These are phyloP conservation scores for Backusella australiensis DNA, from an alignment of 192 early-diverging fungal genomes.

Conservation along the genomic window DNA sequence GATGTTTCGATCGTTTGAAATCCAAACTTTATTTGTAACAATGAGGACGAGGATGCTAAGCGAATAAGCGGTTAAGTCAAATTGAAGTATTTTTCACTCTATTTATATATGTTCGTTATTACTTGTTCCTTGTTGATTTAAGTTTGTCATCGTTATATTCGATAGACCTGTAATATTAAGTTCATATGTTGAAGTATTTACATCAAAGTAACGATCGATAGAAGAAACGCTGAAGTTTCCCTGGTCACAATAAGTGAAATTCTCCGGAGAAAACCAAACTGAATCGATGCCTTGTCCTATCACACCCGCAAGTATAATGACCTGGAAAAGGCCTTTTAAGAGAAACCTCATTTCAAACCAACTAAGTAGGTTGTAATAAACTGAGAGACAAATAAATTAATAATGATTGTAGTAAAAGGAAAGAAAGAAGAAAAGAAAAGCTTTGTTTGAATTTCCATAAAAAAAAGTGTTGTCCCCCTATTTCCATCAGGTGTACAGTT, in stretches of 20 bases:
- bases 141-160: neutral
- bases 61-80: neutral
- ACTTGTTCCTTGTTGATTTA: conserved; percentile 15
- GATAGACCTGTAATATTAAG: conserved; percentile 4
- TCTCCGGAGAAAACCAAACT: conserved; percentile 7
- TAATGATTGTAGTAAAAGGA: neutral
- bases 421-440: neutral
- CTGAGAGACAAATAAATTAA: neutral
- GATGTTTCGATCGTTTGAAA: conserved; percentile 2
- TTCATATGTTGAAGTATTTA: conserved; percentile 1
- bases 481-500: neutral
- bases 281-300: conserved; percentile 5
- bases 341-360: conserved; percentile 6
- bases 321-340: neutral
- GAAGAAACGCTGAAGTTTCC: neutral
- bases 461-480: neutral
- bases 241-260: neutral
- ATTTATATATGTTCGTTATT: neutral
- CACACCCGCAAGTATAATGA: neutral
- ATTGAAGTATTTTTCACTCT: neutral
- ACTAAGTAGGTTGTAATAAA: neutral
- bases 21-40: conserved; percentile 10
- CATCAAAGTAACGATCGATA: conserved; percentile 5
- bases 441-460: neutral
- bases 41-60: neutral